A percentile compares a stretch with the other conserved stretches of the same genome.
phyloP scores from a whole-genome alignment of 208 protist species.

The Acanthamoeba rhysodes region DNA sequence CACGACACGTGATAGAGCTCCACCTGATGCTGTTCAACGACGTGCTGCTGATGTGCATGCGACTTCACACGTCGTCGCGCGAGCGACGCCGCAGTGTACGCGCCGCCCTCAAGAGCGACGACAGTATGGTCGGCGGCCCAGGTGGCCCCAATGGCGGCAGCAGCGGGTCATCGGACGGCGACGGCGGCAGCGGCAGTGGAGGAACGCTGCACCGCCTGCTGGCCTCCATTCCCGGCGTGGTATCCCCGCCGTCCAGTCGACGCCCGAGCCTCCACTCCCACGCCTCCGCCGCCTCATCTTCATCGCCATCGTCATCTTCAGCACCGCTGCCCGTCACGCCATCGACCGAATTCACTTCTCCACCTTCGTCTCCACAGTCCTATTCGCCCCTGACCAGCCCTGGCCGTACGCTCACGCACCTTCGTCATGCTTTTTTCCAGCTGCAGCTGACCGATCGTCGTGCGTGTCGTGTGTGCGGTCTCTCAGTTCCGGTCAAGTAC shows the following conservation, averaged over 20 bases:
- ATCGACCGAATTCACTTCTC: neutral
- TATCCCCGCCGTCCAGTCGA: neutral
- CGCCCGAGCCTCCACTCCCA: neutral
- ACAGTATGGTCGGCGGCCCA: neutral
- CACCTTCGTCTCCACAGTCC: neutral
- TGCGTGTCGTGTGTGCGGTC: neutral
- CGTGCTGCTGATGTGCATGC: slow-evolving; percentile 25
- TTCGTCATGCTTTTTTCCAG: neutral
- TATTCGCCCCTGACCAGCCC: neutral
- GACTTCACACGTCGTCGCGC: neutral
- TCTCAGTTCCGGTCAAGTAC: neutral
- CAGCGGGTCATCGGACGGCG: neutral
- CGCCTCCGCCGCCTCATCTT: neutral
- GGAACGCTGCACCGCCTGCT: neutral
- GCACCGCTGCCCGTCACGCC: neutral
- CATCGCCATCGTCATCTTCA: neutral
- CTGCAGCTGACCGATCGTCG: neutral
- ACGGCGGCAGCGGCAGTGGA: neutral
- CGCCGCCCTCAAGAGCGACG: neutral
- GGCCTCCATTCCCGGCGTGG: neutral
- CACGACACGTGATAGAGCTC: slow-evolving; percentile 16
- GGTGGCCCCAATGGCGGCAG: neutral
- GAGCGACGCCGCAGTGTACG: slow-evolving; percentile 19
- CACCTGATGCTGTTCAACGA: slow-evolving; percentile 43
- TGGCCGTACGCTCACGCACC: neutral